Percentiles rank a stretch among this genome's conserved stretches.
phyloP scores from a whole-genome alignment of 192 early-diverging fungal genomes.

The Spinellus fusiger region DNA sequence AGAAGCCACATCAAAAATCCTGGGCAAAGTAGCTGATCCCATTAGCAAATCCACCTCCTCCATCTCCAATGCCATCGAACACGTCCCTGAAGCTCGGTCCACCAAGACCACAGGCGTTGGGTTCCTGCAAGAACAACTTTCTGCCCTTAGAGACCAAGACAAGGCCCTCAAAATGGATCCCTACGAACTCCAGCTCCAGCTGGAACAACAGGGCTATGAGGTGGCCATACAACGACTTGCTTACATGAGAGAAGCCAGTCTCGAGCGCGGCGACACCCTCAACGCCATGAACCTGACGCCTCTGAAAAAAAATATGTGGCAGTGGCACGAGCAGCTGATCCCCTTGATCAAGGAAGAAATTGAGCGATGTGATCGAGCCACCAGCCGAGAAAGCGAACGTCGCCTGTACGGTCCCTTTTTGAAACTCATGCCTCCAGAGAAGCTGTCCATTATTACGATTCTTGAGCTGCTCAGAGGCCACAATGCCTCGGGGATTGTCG shows the following conservation, averaged over 20 bases:
- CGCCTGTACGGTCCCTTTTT: constrained; percentile 57
- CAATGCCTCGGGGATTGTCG: constrained; percentile 39
- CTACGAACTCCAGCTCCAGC: constrained; percentile 69
- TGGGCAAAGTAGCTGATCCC: constrained; percentile 1
- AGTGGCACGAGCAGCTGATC: constrained; percentile 71
- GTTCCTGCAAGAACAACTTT: constrained; percentile 67
- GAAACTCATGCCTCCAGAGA: constrained; percentile 57
- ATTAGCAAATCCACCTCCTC: not conserved
- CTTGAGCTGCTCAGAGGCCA: constrained; percentile 67
- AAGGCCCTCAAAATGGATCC: constrained; percentile 34
- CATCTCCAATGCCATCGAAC: not conserved
- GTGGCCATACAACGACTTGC: constrained; percentile 64
- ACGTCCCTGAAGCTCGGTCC: constrained; percentile 4
- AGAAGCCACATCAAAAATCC: constrained; percentile 4
- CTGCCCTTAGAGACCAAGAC: constrained; percentile 37
- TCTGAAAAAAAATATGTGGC: constrained; percentile 56
- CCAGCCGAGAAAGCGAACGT: constrained; percentile 37
- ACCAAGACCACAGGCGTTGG: constrained; percentile 64
- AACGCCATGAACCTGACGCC: constrained; percentile 44
- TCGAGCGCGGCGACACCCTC: constrained; percentile 49
- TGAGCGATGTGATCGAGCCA: constrained; percentile 28
- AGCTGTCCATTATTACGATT: constrained; percentile 80
- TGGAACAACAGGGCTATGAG: constrained; percentile 79
- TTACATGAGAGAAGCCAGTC: constrained; percentile 45
- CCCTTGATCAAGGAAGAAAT: constrained; percentile 68